phyloP scores from a whole-genome alignment of 2,329 filamentous ascomycete genomes.

The Pseudogymnoascus pannorum region DNA sequence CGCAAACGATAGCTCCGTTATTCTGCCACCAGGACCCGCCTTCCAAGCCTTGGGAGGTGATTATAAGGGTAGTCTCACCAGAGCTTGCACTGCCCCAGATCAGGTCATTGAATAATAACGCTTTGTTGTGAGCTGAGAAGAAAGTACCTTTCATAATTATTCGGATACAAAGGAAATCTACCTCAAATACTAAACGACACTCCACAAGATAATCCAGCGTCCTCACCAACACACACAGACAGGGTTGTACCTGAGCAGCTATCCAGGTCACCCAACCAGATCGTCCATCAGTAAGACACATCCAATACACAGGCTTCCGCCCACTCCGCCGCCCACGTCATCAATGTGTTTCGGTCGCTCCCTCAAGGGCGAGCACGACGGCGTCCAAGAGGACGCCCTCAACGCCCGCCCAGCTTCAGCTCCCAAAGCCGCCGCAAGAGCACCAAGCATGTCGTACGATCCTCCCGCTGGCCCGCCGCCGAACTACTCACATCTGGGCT shows the following conservation, averaged over 20 bases:
- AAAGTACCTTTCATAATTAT: not conserved
- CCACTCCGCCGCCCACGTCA: not conserved
- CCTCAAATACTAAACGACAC: not conserved
- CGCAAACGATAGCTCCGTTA: not conserved
- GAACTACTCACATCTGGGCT: not conserved
- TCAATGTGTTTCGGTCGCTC: not conserved
- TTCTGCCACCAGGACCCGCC: not conserved
- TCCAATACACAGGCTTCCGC: not conserved
- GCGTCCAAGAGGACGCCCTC: not conserved
- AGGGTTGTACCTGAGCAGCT: not conserved
- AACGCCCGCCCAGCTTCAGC: not conserved
- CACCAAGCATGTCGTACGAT: not conserved
- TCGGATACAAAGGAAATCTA: not conserved
- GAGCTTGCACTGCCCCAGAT: not conserved
- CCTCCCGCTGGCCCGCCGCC: not conserved
- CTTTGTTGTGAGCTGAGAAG: not conserved
- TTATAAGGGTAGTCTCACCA: not conserved
- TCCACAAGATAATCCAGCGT: not conserved
- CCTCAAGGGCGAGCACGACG: not conserved
- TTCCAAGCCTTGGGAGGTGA: not conserved
- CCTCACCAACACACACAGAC: not conserved
- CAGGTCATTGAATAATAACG: not conserved
- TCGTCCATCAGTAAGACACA: not conserved
- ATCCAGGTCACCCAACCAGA: not conserved
- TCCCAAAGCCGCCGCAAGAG: not conserved